Evolutionary conservation across 2,329 filamentous ascomycete species (phyloP), one percentile per base, ranked within the genome.

Genomic region (Penicillium brevicompactum): DNA sequence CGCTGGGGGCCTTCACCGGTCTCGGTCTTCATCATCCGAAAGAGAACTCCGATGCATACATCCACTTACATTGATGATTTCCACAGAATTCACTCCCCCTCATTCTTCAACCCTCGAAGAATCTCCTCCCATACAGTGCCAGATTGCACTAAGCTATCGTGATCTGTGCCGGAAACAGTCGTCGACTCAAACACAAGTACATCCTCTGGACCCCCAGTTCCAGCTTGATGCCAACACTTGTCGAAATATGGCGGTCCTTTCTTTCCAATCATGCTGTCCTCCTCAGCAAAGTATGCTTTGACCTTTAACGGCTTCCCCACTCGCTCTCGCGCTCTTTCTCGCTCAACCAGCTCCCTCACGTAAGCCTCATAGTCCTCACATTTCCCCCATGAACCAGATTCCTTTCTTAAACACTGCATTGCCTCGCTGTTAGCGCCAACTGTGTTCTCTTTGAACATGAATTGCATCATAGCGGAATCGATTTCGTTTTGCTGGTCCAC

Each of bases 161-260:
- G 78, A 60, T 78, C 70, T 9, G 73, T 71, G 1, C 62, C 72
- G 6, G 66, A 21, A 10, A 74, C 56, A 8, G 63, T 61, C 13
- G 5, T 58, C 16, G 61, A 65, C n/a, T 63, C 49, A n/a, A 78
- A 74, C 44, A 74, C 67, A 27, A 79, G 61, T 0, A 58, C 61
- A 8, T 62, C 62, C 2, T 61, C 61, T 11, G 69, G 61, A 10
- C 58, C 65, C 5, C 65, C 68, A 11, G 62, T 53, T 4, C 38
- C 50, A 0, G 34, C 16, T 4, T 48, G 59, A 18, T 49, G 58
- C 74, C 76, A 81, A 51, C 76, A 76, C 4, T 69, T 44, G 53
- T 78, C 70, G 46, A 79, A 76, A 65, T 78, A 80, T 40, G 64
- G 51, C 63, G 71, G 70, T 2, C 79, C 79, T 11, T 66, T 66